Percentiles rank a stretch among this genome's conserved stretches.
Conservation (phyloP, 1,284 basidiomycete genomes). For the Caloboletus firmus region DNA sequence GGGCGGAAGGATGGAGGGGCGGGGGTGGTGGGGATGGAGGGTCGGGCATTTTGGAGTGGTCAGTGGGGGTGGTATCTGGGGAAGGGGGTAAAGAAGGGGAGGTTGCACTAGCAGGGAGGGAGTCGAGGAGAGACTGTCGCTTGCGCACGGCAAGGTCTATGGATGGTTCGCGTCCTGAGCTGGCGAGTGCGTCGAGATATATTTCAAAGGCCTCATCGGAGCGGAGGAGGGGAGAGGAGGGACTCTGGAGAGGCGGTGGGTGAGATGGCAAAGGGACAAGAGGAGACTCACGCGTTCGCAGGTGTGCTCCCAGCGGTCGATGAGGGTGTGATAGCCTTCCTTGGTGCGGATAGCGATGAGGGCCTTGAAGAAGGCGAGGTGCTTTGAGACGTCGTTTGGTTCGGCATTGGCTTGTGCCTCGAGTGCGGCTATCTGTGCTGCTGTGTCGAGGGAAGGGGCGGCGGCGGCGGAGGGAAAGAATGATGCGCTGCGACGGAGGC, state of each 20-base stretch:
- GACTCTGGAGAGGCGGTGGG: slow-evolving; percentile 46
- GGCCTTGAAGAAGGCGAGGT: slow-evolving; percentile 68
- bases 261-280: background rate
- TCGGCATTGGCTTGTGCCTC: slow-evolving; percentile 74
- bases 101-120: slow-evolving; percentile 22
- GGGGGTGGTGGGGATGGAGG: slow-evolving; percentile 20
- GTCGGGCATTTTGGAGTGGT: slow-evolving; percentile 11
- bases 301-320: slow-evolving; percentile 78
- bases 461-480: slow-evolving; percentile 51
- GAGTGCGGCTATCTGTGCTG: slow-evolving; percentile 65
- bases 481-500: slow-evolving; percentile 37
- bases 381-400: slow-evolving; percentile 65
- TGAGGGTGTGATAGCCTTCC: slow-evolving; percentile 67
- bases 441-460: slow-evolving; percentile 60
- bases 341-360: slow-evolving; percentile 61
- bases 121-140: slow-evolving; percentile 61
- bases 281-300: slow-evolving; percentile 68
- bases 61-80: slow-evolving; percentile 14
- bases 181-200: slow-evolving; percentile 68
- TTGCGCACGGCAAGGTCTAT: slow-evolving; percentile 64
- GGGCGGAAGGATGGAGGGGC: slow-evolving; percentile 24
- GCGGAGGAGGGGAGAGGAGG: slow-evolving; percentile 61
- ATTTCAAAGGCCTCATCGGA: slow-evolving; percentile 70
- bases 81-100: slow-evolving; percentile 11
- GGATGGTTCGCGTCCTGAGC: slow-evolving; percentile 55